Conservation (phyloP, 2,329 filamentous ascomycete genomes). For the Fusarium pininemorale region DNA sequence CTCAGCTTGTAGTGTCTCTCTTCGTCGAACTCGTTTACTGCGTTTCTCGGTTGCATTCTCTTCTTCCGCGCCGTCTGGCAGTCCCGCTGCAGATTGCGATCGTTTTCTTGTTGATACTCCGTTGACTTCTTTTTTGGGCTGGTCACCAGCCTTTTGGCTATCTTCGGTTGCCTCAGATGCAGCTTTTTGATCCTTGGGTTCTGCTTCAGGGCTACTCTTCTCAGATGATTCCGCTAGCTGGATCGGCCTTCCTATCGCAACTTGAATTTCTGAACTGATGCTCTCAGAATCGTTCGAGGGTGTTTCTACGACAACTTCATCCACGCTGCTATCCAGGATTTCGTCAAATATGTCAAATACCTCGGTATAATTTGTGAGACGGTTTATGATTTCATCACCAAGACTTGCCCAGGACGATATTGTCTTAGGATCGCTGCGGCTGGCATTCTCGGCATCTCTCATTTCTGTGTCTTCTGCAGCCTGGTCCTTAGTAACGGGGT, state of each 20-base stretch:
- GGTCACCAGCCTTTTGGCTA: constrained; percentile 42
- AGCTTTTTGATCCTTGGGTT: constrained; percentile 35
- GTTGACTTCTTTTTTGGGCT: constrained; percentile 47
- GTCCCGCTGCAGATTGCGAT: constrained; percentile 69
- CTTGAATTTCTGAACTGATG: constrained; percentile 13
- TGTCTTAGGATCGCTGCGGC: constrained; percentile 22
- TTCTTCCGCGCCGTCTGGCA: constrained; percentile 65
- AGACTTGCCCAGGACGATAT: constrained; percentile 48
- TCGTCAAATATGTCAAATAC: constrained; percentile 45
- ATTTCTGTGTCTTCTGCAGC: constrained; percentile 28
- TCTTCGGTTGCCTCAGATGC: constrained; percentile 35
- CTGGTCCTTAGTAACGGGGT: constrained; percentile 18
- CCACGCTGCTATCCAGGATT: constrained; percentile 39
- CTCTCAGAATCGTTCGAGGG: constrained; percentile 27
- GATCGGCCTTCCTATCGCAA: constrained; percentile 7
- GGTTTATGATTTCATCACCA: constrained; percentile 47
- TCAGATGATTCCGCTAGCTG: constrained; percentile 1
- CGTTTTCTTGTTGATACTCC: constrained; percentile 63
- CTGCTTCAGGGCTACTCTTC: constrained; percentile 9
- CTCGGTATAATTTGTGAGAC: constrained; percentile 41
- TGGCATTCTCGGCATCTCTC: constrained; percentile 23
- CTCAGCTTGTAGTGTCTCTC: constrained; percentile 62
- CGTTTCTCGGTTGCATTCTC: constrained; percentile 67
- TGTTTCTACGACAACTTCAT: constrained; percentile 40
- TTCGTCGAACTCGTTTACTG: constrained; percentile 70